phyloP scores from a whole-genome alignment of 177 flowering plant genomes.

The Tripterygium wilfordii region DNA sequence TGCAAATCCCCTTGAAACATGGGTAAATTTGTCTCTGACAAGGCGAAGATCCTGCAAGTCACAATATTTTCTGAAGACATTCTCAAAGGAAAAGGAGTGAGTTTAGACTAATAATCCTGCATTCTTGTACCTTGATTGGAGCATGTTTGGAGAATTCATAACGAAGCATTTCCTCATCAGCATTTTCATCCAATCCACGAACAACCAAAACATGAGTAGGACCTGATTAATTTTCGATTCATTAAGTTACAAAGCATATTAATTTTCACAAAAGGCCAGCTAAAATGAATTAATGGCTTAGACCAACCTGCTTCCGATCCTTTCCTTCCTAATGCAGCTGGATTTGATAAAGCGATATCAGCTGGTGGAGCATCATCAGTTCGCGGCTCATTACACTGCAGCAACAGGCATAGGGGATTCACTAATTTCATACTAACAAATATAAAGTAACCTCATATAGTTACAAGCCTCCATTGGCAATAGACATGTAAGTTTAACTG shows the following conservation, averaged over 20 bases:
- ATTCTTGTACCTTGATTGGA: constrained; percentile 70
- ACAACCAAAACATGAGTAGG: constrained; percentile 98
- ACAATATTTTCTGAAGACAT: neutral
- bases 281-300: constrained; percentile 6
- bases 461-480: too few species aligned
- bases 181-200: constrained; percentile 98
- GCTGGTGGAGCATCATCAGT: constrained; percentile 95
- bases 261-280: neutral
- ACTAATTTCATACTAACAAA: neutral
- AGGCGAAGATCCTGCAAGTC: constrained; percentile 90
- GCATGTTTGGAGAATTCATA: constrained; percentile 98
- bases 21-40: constrained; percentile 96
- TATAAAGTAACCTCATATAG: too few species aligned
- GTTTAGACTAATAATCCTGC: neutral
- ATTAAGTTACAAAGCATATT: neutral
- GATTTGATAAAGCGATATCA: constrained; percentile 57
- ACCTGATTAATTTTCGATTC: constrained; percentile 37
- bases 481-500: too few species aligned
- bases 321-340: constrained; percentile 53
- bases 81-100: neutral
- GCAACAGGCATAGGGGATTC: neutral
- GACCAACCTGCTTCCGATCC: constrained; percentile 80
- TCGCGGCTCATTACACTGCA: constrained; percentile 84
- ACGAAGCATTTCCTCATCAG: constrained; percentile 99
- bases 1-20: constrained; percentile 98